Evolutionary conservation across 2,329 filamentous ascomycete species (phyloP), one percentile per base, ranked within the genome.

Genomic region (Diaporthe caulivora): DNA sequence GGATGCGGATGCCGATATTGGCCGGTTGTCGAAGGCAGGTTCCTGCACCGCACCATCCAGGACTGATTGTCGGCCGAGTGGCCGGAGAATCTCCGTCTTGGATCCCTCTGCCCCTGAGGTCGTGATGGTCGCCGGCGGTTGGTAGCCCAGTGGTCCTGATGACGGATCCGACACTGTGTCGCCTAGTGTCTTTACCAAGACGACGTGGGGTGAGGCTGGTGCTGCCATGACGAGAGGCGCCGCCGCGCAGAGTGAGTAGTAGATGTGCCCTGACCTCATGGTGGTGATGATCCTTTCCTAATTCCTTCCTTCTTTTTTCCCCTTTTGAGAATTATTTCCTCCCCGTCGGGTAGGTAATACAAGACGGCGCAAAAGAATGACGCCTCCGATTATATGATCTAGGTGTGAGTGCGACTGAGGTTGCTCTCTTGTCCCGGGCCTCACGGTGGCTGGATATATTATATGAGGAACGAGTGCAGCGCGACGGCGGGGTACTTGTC

Each of bases 1-100:
- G 2, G 76, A 53, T 15, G 69, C 40, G 2, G 79, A 70, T 1
- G 80, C 76, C 2, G 77, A 76, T 17, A 77, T 42, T 6, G 80
- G 77, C 3, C 69, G 69, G 74, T 80, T 80, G 69, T 79, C 75
- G 71, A 79, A 75, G 21, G 67, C 21, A 8, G 74, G 64, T n/a
- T 76, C 24, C 58, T 40, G 76, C 26, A 70, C 49, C n/a, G 47
- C 37, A 17, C 74, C 73, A n/a, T 44, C 31, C 11, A 40, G n/a
- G 44, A 57, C 26, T 15, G 37, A n/a, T 10, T 53, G 44, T 15
- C 26, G 26, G 54, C 54, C 24, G 9, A 47, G 7, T 1, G 70
- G 31, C 26, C 26, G 9, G n/a, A 65, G 44, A 34, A 73, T n/a
- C 18, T 68, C 31, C 17, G 70, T 71, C 34, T 49, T 49, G 3